Evolutionary conservation across 1,139 yeast species (phyloP), one percentile per base, ranked within the genome.

Genomic region (Ashbya aceris): DNA sequence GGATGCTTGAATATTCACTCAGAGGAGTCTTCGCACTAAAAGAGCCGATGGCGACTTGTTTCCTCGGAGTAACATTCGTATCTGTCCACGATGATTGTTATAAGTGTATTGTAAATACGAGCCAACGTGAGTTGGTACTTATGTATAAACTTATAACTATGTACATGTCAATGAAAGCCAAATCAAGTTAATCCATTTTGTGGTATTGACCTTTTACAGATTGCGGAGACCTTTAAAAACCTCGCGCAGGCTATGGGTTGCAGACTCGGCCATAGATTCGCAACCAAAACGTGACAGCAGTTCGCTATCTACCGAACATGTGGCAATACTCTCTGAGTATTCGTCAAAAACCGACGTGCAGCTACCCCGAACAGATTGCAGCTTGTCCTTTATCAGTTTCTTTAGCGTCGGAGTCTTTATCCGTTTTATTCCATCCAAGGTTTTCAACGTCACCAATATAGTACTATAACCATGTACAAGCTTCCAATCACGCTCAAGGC

Each of bases 391-490:
- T 3, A 58, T 50, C 9, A 34, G 13, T 7, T 40, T 27, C 36
- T 52, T 56, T 11, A 44, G 28, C 7, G 45, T 33, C 31, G 40
- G 44, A 37, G 53, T 54, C 36, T 55, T 54, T 12, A 59, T 49
- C 39, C 58, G 53, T 39, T 62, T 60, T 41, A 58, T 49, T 7
- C 48, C 49, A 33, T 61, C 66, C 31, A 63, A 47, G 6, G 64
- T 63, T 41, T 62, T 60, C 10, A 61, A 48, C 1, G 66, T 61
- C 8, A 60, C 47, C 8, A 61, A 38, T 14, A 42, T 40, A 3
- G 52, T 49, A 20, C 54, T 41, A 32, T 61, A 60, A 17, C 42
- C 39, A 41, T 58, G 56, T 11, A 54, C 47, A 30, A 52, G 38
- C 28, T 40, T 47, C 55, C 56, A 59, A 9, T 47, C 46, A 33